A percentile compares a stretch with the other conserved stretches of the same genome.
phyloP scores from a whole-genome alignment of 2,329 filamentous ascomycete species.

The Polytolypa hystricis region DNA sequence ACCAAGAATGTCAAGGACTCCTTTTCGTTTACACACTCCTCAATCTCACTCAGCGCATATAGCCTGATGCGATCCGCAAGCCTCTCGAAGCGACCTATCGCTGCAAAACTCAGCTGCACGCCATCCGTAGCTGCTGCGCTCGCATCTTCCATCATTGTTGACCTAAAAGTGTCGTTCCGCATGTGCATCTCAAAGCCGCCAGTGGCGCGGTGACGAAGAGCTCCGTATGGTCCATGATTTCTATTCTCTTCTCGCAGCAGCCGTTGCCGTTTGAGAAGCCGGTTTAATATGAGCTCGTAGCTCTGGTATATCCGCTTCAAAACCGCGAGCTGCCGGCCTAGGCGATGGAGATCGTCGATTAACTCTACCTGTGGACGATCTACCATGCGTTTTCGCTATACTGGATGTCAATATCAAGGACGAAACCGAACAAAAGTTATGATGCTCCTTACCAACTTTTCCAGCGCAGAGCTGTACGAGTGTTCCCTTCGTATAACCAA shows the following conservation, averaged over 20 bases:
- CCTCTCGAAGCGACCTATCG: slow-evolving; percentile 49
- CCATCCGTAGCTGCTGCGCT: slow-evolving; percentile 23
- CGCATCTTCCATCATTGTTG: slow-evolving; percentile 2
- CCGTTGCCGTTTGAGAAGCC: slow-evolving; percentile 45
- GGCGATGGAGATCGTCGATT: slow-evolving; percentile 44
- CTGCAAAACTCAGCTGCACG: slow-evolving; percentile 34
- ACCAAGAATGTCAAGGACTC: slow-evolving; percentile 58
- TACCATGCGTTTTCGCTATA: slow-evolving; percentile 45
- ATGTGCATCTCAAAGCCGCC: slow-evolving; percentile 2
- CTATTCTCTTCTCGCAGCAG: slow-evolving; percentile 27
- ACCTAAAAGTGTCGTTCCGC: slow-evolving; percentile 3
- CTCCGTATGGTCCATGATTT: slow-evolving; percentile 10
- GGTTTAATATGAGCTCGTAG: slow-evolving; percentile 51
- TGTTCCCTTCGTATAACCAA: slow-evolving; percentile 48
- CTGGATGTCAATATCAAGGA: too few relatives aligned
- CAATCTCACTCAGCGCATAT: slow-evolving; percentile 53
- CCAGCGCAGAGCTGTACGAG: slow-evolving; percentile 38
- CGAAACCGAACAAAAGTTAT: too few relatives aligned
- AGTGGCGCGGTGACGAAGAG: slow-evolving; percentile 5
- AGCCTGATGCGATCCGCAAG: slow-evolving; percentile 50
- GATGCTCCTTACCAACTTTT: slow-evolving; percentile 34
- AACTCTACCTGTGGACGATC: slow-evolving; percentile 35
- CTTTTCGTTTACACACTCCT: slow-evolving; percentile 57
- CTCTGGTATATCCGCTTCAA: slow-evolving; percentile 52
- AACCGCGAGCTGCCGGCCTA: slow-evolving; percentile 50